Conservation (phyloP, 352 stramenopile species). For the Stramenopiles sp. region DNA sequence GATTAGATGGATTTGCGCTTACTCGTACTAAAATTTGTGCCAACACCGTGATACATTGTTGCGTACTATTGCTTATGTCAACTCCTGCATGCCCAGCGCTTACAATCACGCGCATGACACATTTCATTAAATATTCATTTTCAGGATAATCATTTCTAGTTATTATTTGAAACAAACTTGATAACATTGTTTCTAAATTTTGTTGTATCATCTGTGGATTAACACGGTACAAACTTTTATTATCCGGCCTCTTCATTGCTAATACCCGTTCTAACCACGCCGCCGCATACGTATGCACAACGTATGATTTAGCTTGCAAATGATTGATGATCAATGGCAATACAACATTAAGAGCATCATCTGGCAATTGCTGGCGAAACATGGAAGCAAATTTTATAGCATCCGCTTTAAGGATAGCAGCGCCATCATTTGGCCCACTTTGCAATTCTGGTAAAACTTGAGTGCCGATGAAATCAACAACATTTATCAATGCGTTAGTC, state of each 20-base stretch:
- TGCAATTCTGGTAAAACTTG: constrained; percentile 81
- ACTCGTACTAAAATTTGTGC: constrained; percentile 69
- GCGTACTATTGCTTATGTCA: too few relatives aligned
- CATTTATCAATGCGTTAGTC: constrained; percentile 71
- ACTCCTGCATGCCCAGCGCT: background rate
- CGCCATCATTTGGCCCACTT: constrained; percentile 46
- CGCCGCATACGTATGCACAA: constrained; percentile 94
- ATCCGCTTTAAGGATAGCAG: constrained; percentile 82
- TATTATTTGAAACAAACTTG: constrained; percentile 82
- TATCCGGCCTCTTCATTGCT: constrained; percentile 61
- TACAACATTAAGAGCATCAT: constrained; percentile 68
- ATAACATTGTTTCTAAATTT: constrained; percentile 73
- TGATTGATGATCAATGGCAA: constrained; percentile 71
- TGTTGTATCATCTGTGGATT: constrained; percentile 59
- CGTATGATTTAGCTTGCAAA: constrained; percentile 54
- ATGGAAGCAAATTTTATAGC: constrained; percentile 94
- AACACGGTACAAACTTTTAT: too few relatives aligned
- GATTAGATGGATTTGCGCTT: constrained; percentile 92
- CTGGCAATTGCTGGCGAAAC: constrained; percentile 86
- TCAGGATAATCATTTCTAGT: constrained; percentile 74
- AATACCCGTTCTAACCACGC: constrained; percentile 83
- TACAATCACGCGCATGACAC: constrained; percentile 61
- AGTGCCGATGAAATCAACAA: constrained; percentile 85
- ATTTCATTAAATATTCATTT: constrained; percentile 98
- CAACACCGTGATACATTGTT: constrained; percentile 53